Percentiles rank a stretch among this genome's conserved stretches.
phyloP scores from a whole-genome alignment of 2,329 filamentous ascomycete species.

The Gyromitra esculenta region DNA sequence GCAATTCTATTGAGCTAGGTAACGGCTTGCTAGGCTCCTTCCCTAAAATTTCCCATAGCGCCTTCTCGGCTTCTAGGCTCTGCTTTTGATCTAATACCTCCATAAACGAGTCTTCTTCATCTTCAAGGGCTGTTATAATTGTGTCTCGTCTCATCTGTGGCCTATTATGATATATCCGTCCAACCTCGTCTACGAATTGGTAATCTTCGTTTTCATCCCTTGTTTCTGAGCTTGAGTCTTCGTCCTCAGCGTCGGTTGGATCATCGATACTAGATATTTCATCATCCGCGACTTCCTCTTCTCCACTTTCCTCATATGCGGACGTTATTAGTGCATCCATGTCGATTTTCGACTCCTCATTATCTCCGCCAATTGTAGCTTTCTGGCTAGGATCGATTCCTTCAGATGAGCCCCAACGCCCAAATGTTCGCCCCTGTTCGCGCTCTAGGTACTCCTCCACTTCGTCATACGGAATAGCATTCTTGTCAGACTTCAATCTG shows the following conservation, averaged over 20 bases:
- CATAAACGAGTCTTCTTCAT: slow-evolving; percentile 40
- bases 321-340: slow-evolving; percentile 37
- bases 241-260: slow-evolving; percentile 2
- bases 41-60: slow-evolving; percentile 46
- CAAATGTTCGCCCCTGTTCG: not conserved
- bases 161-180: slow-evolving; percentile 14
- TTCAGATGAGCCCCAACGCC: not conserved
- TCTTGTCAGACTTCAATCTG: slow-evolving; percentile 25
- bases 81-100: slow-evolving; percentile 38
- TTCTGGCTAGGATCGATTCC: not conserved
- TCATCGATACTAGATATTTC: slow-evolving; percentile 3
- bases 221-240: not conserved
- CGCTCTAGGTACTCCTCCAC: slow-evolving; percentile 36
- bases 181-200: slow-evolving; percentile 9
- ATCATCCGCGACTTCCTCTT: slow-evolving; percentile 9
- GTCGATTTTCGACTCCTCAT: slow-evolving; percentile 4
- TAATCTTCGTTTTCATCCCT: slow-evolving; percentile 22
- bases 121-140: slow-evolving; percentile 12
- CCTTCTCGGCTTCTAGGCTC: slow-evolving; percentile 36
- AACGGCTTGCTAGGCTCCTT: slow-evolving; percentile 29
- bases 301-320: slow-evolving; percentile 14
- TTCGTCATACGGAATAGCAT: slow-evolving; percentile 34
- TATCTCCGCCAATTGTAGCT: not conserved
- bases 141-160: slow-evolving; percentile 15
- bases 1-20: not conserved